Evolutionary conservation across 176 grass and related monocot species (phyloP), one percentile per base, ranked within the genome.

Genomic region (Paspalum vaginatum): DNA sequence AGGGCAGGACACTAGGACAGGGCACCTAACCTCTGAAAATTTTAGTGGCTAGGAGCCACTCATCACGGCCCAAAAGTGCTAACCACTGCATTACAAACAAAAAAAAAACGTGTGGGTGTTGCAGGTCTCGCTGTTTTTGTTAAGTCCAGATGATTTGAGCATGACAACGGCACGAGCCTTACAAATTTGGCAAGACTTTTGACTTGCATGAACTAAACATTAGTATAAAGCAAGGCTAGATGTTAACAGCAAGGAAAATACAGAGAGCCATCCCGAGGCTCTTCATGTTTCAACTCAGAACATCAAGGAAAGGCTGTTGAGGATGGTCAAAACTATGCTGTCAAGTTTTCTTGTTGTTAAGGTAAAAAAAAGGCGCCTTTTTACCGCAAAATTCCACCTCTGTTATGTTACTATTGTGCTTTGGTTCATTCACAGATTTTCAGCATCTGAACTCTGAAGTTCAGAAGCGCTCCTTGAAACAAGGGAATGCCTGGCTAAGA

Each of bases 21-120:
- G 24, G 45, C 71, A 81, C 82, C 63, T 76, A 76, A 85, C 64
- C 81, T 67, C 63, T 55, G 5, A 5, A 63, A 39, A 60, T 85
- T 85, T 68, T 85, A 85, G 69, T 85, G 87, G 38, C 44, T 4
- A 39, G 17, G 13, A 24, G 49, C 6, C 32, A 52, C 47, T 12
- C 49, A 26, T 13, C 57, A 39, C 7, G 77, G 9, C 9, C 62
- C 42, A 63, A 79, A 85, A 84, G 77, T 42, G 76, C 63, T 76
- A 89, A 80, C 76, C 47, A 76, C 86, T 79, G 76, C 87, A 81
- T 72, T 79, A 61, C 68, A 85, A 32, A n/a, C n/a, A n/a, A n/a
- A n/a, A n/a, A n/a, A n/a, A 75, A 84, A 75, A 68, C 24, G 16
- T 39, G 37, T 32, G 48, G 50, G 5, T 17, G 22, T 68, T 25